phyloP scores from a whole-genome alignment of 345 rosid species.

The Fremontodendron californicum region DNA sequence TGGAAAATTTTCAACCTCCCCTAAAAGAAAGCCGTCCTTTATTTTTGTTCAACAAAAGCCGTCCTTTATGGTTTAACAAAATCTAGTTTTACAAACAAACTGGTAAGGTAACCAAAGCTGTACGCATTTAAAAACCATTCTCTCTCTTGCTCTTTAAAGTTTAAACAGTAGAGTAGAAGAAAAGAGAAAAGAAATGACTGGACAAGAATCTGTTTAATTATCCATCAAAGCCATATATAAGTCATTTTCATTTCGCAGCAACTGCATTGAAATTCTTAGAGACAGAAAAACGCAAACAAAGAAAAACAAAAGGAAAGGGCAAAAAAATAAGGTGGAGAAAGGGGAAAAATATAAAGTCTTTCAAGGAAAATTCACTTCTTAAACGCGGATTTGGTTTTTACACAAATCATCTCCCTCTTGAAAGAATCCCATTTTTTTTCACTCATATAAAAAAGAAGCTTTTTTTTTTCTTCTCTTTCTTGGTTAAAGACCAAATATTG shows the following conservation, averaged over 20 bases:
- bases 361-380: slow-evolving; percentile 11
- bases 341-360: background rate
- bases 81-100: background rate
- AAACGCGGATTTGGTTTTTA: slow-evolving; percentile 27
- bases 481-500: background rate
- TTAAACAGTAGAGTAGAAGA: background rate
- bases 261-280: slow-evolving; percentile 20
- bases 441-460: slow-evolving; percentile 3
- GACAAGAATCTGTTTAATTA: slow-evolving; percentile 19
- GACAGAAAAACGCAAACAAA: background rate
- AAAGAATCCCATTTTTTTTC: slow-evolving; percentile 2
- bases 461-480: background rate
- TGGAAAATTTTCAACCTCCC: background rate
- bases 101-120: background rate
- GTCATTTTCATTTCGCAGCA: slow-evolving; percentile 26
- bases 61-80: background rate
- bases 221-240: slow-evolving; percentile 21
- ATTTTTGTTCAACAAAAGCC: too few species aligned
- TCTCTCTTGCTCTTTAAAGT: background rate
- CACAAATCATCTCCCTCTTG: background rate
- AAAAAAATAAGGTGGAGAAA: background rate
- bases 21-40: too few species aligned
- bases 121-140: background rate
- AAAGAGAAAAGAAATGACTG: slow-evolving; percentile 13
- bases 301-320: background rate